These are phyloP conservation scores for Juncus inflexus DNA, from an alignment of 176 grass and related monocot genomes.

Conservation along the genomic window DNA sequence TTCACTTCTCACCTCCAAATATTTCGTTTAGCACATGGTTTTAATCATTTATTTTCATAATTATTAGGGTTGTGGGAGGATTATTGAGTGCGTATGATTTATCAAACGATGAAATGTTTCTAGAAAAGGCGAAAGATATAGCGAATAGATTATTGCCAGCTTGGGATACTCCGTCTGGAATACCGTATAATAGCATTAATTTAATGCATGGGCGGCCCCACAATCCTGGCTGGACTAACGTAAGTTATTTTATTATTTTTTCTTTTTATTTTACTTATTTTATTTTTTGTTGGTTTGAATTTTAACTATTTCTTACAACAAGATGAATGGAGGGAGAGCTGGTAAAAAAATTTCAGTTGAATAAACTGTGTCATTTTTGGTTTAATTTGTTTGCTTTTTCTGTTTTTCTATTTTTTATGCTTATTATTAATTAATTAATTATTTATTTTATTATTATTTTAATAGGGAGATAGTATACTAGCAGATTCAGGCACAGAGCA, in stretches of 20 bases:
- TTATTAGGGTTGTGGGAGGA: conserved; percentile 90
- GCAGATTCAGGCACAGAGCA: conserved; percentile 97
- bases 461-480: conserved; percentile 83
- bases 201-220: conserved; percentile 80
- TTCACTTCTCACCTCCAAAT: conserved; percentile 8
- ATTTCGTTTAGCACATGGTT: conserved; percentile 19
- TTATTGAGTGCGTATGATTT: conserved; percentile 90
- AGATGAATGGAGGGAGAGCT: too few relatives aligned
- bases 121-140: conserved; percentile 95
- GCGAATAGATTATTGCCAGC: conserved; percentile 86
- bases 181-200: conserved; percentile 94
- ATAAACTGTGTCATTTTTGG: neutral
- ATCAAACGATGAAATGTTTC: conserved; percentile 88
- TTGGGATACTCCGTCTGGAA: conserved; percentile 95
- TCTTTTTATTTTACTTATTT: neutral
- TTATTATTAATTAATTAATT: neutral
- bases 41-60: conserved; percentile 34
- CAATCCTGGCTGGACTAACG: conserved; percentile 97
- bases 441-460: conserved; percentile 19
- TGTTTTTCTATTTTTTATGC: neutral
- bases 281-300: neutral
- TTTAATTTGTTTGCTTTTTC: conserved; percentile 1
- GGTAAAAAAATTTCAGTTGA: neutral
- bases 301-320: conserved; percentile 3
- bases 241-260: conserved; percentile 37